Evolutionary conservation across 202 grass and related monocot genomes (phyloP).

Genomic region (Carex arenaria): DNA sequence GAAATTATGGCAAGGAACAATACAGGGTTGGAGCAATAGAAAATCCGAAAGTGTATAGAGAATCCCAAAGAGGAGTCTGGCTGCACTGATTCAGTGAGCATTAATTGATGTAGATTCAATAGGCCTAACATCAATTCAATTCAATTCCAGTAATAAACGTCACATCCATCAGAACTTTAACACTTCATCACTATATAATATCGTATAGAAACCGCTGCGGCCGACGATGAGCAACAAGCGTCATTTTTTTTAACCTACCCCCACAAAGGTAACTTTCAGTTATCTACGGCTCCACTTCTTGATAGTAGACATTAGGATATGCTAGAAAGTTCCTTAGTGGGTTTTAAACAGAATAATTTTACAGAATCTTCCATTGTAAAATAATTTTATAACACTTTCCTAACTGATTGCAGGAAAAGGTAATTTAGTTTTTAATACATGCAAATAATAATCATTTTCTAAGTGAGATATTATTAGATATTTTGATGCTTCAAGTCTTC

Average conservation of each 20-base stretch:
- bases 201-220: background rate
- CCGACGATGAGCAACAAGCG: background rate
- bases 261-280: conserved; percentile 7
- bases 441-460: too few species aligned
- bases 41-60: background rate
- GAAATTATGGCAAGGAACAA: background rate
- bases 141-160: conserved; percentile 11
- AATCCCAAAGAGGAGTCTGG: conserved; percentile 11
- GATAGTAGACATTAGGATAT: background rate
- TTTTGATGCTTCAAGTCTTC: too few species aligned
- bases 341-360: background rate
- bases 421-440: too few species aligned
- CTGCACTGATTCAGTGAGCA: conserved; percentile 24
- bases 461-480: too few species aligned
- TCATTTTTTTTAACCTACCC: background rate
- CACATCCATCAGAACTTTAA: background rate
- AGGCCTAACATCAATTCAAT: background rate
- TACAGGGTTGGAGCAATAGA: background rate
- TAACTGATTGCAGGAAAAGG: background rate
- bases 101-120: conserved; percentile 20
- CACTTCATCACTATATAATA: background rate
- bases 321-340: background rate
- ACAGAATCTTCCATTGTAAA: background rate
- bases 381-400: background rate
- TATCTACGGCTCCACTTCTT: background rate